Evolutionary conservation across 1,284 basidiomycete genomes (phyloP).

Genomic region (Ceratorhiza oryzae-sativae): DNA sequence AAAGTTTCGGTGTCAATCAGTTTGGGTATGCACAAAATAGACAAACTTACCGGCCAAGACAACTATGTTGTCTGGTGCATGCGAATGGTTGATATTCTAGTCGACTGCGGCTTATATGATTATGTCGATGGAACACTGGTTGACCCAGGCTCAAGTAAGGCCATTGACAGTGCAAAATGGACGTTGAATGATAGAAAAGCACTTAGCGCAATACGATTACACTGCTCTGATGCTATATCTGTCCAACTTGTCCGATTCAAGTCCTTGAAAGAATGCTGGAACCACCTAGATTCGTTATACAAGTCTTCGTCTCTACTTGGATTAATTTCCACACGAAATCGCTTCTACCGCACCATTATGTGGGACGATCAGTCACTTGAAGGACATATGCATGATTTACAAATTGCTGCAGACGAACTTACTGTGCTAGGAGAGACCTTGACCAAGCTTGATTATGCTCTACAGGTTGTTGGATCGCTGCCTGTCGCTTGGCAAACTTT

Average conservation of each 20-base stretch:
- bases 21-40: slow-evolving; percentile 7
- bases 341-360: slow-evolving; percentile 4
- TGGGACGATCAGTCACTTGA: slow-evolving; percentile 11
- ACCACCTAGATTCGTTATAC: slow-evolving; percentile 3
- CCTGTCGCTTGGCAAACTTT: slow-evolving; percentile 11
- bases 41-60: slow-evolving; percentile 20
- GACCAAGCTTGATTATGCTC: slow-evolving; percentile 8
- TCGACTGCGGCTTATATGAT: slow-evolving; percentile 10
- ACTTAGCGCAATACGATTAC: background rate
- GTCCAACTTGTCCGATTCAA: background rate
- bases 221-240: background rate
- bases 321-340: background rate
- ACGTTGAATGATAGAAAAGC: slow-evolving; percentile 1
- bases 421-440: background rate
- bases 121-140: background rate
- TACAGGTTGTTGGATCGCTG: slow-evolving; percentile 12
- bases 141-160: background rate
- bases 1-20: background rate
- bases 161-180: slow-evolving; percentile 15
- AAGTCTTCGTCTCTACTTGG: background rate
- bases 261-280: background rate
- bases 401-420: background rate
- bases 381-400: slow-evolving; percentile 12
- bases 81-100: slow-evolving; percentile 6
- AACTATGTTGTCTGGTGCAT: slow-evolving; percentile 16